phyloP scores from a whole-genome alignment of 2,329 filamentous ascomycete species.

The Nemania abortiva region DNA sequence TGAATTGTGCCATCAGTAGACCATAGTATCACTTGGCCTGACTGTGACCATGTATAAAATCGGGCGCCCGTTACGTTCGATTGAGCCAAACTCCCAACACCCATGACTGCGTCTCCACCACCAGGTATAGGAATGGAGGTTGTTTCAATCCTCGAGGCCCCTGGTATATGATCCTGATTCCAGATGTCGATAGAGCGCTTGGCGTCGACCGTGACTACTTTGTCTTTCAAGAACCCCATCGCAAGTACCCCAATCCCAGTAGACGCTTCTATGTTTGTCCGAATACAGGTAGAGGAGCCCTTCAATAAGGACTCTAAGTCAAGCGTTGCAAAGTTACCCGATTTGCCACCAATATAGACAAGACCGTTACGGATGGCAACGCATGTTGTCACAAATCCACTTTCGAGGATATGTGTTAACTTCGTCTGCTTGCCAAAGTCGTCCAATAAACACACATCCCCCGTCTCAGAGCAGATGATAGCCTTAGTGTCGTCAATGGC shows the following conservation, averaged over 20 bases:
- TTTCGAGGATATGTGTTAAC: slow-evolving; percentile 73
- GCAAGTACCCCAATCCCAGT: slow-evolving; percentile 66
- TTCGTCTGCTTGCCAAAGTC: slow-evolving; percentile 79
- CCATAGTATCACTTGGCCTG: slow-evolving; percentile 88
- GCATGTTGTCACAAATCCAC: slow-evolving; percentile 76
- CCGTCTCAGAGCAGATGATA: slow-evolving; percentile 86
- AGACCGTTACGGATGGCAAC: slow-evolving; percentile 70
- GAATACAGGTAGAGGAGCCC: slow-evolving; percentile 55
- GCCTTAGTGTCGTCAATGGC: slow-evolving; percentile 79
- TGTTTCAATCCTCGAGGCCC: slow-evolving; percentile 52
- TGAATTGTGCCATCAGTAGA: slow-evolving; percentile 76
- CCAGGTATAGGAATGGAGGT: slow-evolving; percentile 69
- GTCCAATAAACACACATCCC: slow-evolving; percentile 89
- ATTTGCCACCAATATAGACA: slow-evolving; percentile 77
- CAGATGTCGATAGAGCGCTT: slow-evolving; percentile 80
- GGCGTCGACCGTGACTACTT: slow-evolving; percentile 80
- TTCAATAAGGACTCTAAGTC: slow-evolving; percentile 64
- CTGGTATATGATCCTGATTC: slow-evolving; percentile 60
- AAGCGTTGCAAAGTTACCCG: slow-evolving; percentile 68
- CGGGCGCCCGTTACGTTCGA: slow-evolving; percentile 73
- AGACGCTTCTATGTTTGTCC: slow-evolving; percentile 55
- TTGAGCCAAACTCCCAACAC: slow-evolving; percentile 74
- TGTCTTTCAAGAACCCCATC: slow-evolving; percentile 75
- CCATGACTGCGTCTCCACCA: slow-evolving; percentile 75
- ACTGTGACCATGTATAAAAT: slow-evolving; percentile 90